A percentile compares a stretch with the other conserved stretches of the same genome.
Evolutionary conservation across 2,329 filamentous ascomycete species (phyloP).

Genomic region (Exophiala sideris): DNA sequence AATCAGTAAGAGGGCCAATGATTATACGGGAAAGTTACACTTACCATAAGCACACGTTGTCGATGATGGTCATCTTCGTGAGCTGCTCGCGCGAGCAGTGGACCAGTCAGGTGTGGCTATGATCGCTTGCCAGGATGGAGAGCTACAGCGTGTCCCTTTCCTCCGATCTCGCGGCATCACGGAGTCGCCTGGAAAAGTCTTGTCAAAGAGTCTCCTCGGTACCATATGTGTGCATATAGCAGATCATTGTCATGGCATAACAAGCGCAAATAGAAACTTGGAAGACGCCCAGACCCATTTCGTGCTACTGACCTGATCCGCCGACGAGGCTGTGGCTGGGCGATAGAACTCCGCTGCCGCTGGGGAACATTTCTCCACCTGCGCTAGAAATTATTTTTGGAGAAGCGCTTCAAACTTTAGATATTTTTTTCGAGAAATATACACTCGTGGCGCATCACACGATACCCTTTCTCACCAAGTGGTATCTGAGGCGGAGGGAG

Average conservation of each 20-base stretch:
- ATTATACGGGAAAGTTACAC: neutral
- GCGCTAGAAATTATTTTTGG: neutral
- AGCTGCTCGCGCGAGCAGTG: neutral
- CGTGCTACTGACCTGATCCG: neutral
- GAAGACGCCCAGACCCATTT: too few species aligned
- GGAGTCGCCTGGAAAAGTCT: neutral
- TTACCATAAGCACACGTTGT: conserved; percentile 17
- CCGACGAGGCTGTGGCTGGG: neutral
- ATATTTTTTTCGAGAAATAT: neutral
- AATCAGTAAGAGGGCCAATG: conserved; percentile 1
- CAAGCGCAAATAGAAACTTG: too few species aligned
- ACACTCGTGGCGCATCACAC: too few species aligned
- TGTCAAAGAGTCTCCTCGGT: too few species aligned
- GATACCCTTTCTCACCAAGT: neutral
- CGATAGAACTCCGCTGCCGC: too few species aligned
- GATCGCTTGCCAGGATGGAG: neutral
- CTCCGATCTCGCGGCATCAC: conserved; percentile 15
- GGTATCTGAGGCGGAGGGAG: conserved; percentile 14
- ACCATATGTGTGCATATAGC: too few species aligned
- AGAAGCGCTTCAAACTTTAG: neutral
- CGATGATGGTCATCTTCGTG: conserved; percentile 8
- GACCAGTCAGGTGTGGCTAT: neutral
- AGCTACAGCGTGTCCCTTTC: conserved; percentile 1
- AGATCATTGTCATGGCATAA: too few species aligned
- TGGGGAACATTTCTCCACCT: too few species aligned